phyloP scores from a whole-genome alignment of 2,329 filamentous ascomycete species.

The Phoma sp. region DNA sequence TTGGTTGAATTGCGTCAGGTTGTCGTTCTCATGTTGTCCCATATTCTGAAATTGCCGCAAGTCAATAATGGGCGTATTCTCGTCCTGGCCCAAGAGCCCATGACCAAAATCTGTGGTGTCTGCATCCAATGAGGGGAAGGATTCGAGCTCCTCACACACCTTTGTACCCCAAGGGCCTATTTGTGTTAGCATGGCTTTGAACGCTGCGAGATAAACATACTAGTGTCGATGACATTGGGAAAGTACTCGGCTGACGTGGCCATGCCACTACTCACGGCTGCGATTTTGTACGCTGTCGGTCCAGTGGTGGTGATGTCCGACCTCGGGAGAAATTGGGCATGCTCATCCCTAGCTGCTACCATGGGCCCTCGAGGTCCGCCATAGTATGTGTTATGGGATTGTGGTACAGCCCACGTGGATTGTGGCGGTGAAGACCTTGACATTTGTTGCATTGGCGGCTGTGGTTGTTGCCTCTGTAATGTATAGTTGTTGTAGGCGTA shows the following conservation, averaged over 20 bases:
- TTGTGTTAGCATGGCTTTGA: slow-evolving; percentile 24
- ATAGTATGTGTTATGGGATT: slow-evolving; percentile 41
- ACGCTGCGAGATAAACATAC: slow-evolving; percentile 27
- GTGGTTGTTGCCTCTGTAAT: slow-evolving; percentile 32
- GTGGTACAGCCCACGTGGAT: slow-evolving; percentile 44
- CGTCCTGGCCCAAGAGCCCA: slow-evolving; percentile 46
- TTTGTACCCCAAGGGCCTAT: slow-evolving; percentile 49
- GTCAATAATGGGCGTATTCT: slow-evolving; percentile 51
- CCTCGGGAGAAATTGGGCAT: slow-evolving; percentile 32
- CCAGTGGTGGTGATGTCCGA: slow-evolving; percentile 31
- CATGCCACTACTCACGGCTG: slow-evolving; percentile 26
- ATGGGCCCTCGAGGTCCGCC: slow-evolving; percentile 31
- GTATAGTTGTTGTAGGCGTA: slow-evolving; percentile 41
- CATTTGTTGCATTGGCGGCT: slow-evolving; percentile 33
- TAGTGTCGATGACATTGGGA: slow-evolving; percentile 45
- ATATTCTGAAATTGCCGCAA: slow-evolving; percentile 46
- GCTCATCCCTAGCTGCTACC: slow-evolving; percentile 32
- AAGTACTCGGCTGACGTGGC: slow-evolving; percentile 43
- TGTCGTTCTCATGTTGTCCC: slow-evolving; percentile 40
- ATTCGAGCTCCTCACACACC: slow-evolving; percentile 46
- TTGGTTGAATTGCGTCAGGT: slow-evolving; percentile 45
- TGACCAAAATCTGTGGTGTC: slow-evolving; percentile 48
- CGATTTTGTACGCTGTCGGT: slow-evolving; percentile 30
- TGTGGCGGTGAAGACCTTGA: slow-evolving; percentile 43
- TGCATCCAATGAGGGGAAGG: slow-evolving; percentile 48